phyloP scores from a whole-genome alignment of 192 early-diverging fungal species.

The Podila clonocystis region DNA sequence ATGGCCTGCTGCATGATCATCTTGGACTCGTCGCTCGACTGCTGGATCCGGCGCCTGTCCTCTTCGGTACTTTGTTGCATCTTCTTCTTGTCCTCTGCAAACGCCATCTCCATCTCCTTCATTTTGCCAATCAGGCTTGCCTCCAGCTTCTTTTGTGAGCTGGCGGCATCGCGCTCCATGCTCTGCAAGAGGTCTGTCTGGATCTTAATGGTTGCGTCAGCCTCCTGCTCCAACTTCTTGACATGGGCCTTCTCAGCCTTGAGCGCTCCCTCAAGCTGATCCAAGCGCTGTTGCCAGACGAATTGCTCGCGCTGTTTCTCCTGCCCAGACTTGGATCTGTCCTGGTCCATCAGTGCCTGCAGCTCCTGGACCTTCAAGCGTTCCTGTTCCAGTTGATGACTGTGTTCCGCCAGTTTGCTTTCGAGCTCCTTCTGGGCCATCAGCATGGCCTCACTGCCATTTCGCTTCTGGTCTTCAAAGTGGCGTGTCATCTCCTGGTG shows the following conservation, averaged over 20 bases:
- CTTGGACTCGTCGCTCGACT: constrained; percentile 2
- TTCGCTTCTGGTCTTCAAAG: constrained; percentile 13
- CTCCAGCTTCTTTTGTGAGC: constrained; percentile 31
- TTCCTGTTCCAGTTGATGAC: constrained; percentile 14
- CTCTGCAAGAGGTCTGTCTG: constrained; percentile 47
- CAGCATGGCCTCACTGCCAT: constrained; percentile 18
- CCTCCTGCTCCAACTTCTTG: constrained; percentile 41
- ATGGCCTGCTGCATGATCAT: background rate
- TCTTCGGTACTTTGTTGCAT: background rate
- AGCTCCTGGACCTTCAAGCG: constrained; percentile 12
- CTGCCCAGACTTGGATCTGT: constrained; percentile 13
- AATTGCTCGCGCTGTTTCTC: constrained; percentile 42
- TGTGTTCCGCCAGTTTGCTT: constrained; percentile 9
- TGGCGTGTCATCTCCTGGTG: constrained; percentile 14
- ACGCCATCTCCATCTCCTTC: constrained; percentile 33
- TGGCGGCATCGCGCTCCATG: constrained; percentile 48
- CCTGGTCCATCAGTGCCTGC: constrained; percentile 18
- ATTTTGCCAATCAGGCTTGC: constrained; percentile 21
- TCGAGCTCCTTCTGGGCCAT: constrained; percentile 18
- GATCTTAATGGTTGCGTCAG: constrained; percentile 49
- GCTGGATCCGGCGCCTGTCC: background rate
- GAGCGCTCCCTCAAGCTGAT: constrained; percentile 32
- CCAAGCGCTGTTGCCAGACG: constrained; percentile 26
- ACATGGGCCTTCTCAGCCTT: constrained; percentile 47
- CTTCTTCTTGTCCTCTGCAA: constrained; percentile 31